phyloP scores from a whole-genome alignment of 148 eudicot species.

The Arctostaphylos glauca region DNA sequence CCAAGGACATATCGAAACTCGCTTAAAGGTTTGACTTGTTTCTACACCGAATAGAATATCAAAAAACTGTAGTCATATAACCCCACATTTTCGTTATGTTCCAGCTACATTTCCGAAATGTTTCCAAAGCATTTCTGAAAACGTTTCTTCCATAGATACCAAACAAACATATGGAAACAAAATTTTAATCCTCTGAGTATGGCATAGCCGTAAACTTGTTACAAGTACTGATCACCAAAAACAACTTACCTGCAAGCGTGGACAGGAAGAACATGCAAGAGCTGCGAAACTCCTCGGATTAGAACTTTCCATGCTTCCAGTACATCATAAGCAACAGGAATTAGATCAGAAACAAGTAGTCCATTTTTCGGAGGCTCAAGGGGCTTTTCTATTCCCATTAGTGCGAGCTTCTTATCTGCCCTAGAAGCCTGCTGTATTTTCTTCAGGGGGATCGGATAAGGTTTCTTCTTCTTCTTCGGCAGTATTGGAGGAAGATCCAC shows the following conservation, averaged over 20 bases:
- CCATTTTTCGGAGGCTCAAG: conserved; percentile 95
- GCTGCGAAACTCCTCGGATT: conserved; percentile 83
- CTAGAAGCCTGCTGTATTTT: conserved; percentile 58
- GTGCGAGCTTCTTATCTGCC: conserved; percentile 80
- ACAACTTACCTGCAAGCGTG: conserved; percentile 76
- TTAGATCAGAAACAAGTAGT: conserved; percentile 60
- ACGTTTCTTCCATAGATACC: background rate
- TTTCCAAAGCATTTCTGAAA: background rate
- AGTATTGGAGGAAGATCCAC: conserved; percentile 78
- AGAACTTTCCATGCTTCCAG: conserved; percentile 79
- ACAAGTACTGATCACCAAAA: background rate
- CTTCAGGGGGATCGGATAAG: conserved; percentile 79
- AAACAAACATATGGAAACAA: background rate
- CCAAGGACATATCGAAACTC: background rate
- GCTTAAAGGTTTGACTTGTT: background rate
- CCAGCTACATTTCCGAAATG: background rate
- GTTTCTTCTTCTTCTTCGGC: conserved; percentile 88
- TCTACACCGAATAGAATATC: background rate
- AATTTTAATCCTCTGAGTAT: background rate
- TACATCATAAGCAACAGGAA: conserved; percentile 89
- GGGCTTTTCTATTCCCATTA: conserved; percentile 74
- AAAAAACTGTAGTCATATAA: background rate
- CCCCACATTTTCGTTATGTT: background rate
- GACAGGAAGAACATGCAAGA: conserved; percentile 78
- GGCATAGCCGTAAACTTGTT: background rate